Evolutionary conservation across 257 asterid species (phyloP), one percentile per base, ranked within the genome.

Genomic region (Leonotis leonurus): DNA sequence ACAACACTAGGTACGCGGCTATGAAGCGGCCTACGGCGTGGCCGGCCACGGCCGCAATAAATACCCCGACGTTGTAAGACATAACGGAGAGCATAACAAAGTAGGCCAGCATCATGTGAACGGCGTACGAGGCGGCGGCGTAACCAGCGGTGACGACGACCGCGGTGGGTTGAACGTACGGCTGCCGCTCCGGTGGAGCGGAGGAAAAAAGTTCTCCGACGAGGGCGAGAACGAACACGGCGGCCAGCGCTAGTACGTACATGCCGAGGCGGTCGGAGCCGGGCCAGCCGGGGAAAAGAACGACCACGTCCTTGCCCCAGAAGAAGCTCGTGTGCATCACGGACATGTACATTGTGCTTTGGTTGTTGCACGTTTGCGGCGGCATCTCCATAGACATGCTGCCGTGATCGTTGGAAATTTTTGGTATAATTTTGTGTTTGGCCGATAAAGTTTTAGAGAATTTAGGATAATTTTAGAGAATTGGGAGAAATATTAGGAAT

Each of bases 31-130:
- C 94, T 4, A 60, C 54, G 24, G 77, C 77, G 25, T 85, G 88
- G 30, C 95, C 94, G 11, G 68, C 78, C 41, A 88, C 78, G 18
- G 79, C 91, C 24, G 54, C 87, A 18, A 81, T 29, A 45, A 88
- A 79, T 16, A 88, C 68, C 30, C 96, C 94, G 21, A 83, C 5
- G 74, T 88, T 88, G 77, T 74, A 83, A 8, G 91, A 77, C 94
- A 88, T 88, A 30, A 83, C 91, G 3, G 89, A 69, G 5, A 88
- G 89, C 96, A 88, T 88, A 33, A 86, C 75, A 76, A 84, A 40
- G 81, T 88, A 88, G 29, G 82, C 80, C 16, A 83, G 72, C n/a
- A 71, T 85, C 84, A 84, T 82, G 2, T 85, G 82, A 44, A 88
- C 46, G 4, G 75, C 80, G 10, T 81, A 67, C 39, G 69, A 76